phyloP scores from a whole-genome alignment of 768 basidiomycete species.

The Suillus spraguei region DNA sequence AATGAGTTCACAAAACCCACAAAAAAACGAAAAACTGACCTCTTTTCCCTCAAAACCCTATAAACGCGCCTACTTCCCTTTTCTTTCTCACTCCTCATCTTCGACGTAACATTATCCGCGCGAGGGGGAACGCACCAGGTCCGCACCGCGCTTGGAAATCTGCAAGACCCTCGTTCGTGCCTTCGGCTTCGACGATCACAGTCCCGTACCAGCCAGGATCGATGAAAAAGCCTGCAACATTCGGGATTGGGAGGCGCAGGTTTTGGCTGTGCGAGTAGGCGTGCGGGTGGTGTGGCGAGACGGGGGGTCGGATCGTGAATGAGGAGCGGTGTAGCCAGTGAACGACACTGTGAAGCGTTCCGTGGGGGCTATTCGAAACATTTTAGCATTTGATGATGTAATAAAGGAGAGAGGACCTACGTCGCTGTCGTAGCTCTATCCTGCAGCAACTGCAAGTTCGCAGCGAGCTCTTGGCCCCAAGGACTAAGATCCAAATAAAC shows the following conservation, averaged over 20 bases:
- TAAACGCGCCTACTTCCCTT: slow-evolving; percentile 59
- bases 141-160: slow-evolving; percentile 79
- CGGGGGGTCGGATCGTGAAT: slow-evolving; percentile 63
- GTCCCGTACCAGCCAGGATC: slow-evolving; percentile 85
- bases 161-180: slow-evolving; percentile 81
- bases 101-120: slow-evolving; percentile 38
- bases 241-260: slow-evolving; percentile 51
- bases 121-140: slow-evolving; percentile 63
- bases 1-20: not conserved
- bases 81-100: slow-evolving; percentile 39
- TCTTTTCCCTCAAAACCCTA: slow-evolving; percentile 76
- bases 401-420: slow-evolving; percentile 46
- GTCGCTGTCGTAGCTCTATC: slow-evolving; percentile 80
- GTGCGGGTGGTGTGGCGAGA: slow-evolving; percentile 33
- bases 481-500: slow-evolving; percentile 74
- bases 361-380: slow-evolving; percentile 64
- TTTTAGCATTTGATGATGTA: slow-evolving; percentile 8
- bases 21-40: slow-evolving; percentile 43
- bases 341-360: slow-evolving; percentile 76
- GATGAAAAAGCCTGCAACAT: slow-evolving; percentile 55
- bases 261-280: slow-evolving; percentile 30
- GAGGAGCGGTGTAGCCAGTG: slow-evolving; percentile 85
- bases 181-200: slow-evolving; percentile 83
- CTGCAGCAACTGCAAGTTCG: slow-evolving; percentile 75
- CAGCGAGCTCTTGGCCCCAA: slow-evolving; percentile 78